These are phyloP conservation scores for Saccharomyces paradoxus DNA, from an alignment of 805 yeast species.

Conservation along the genomic window DNA sequence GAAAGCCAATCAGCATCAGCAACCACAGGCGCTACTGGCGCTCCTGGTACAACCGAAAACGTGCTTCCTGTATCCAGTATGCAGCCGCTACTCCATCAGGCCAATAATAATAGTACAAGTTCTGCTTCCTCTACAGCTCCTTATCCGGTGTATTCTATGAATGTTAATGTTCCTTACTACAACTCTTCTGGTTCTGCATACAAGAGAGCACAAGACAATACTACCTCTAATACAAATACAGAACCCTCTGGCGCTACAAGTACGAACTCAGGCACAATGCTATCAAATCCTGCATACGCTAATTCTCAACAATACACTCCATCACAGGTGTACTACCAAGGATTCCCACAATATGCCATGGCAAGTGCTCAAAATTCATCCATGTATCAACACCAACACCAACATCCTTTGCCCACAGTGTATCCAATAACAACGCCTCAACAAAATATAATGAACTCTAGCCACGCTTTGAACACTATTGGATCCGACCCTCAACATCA, in stretches of 20 bases:
- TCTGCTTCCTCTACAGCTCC: conserved; percentile 2
- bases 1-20: not conserved
- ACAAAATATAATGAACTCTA: not conserved
- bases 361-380: not conserved
- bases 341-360: not conserved
- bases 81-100: not conserved
- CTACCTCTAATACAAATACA: not conserved
- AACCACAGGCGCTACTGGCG: not conserved
- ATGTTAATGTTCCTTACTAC: conserved; percentile 9
- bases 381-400: conserved; percentile 1
- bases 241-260: not conserved
- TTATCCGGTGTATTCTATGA: conserved; percentile 6
- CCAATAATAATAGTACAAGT: not conserved
- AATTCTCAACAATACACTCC: not conserved
- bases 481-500: not conserved
- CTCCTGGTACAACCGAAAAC: not conserved
- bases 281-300: not conserved
- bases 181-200: not conserved
- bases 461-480: not conserved
- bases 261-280: not conserved
- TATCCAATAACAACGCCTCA: not conserved
- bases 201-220: not conserved
- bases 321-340: not conserved
- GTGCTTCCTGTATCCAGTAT: not conserved
- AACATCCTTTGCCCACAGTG: conserved; percentile 3